phyloP scores from a whole-genome alignment of 2,329 filamentous ascomycete genomes.

The Fusarium domesticum region DNA sequence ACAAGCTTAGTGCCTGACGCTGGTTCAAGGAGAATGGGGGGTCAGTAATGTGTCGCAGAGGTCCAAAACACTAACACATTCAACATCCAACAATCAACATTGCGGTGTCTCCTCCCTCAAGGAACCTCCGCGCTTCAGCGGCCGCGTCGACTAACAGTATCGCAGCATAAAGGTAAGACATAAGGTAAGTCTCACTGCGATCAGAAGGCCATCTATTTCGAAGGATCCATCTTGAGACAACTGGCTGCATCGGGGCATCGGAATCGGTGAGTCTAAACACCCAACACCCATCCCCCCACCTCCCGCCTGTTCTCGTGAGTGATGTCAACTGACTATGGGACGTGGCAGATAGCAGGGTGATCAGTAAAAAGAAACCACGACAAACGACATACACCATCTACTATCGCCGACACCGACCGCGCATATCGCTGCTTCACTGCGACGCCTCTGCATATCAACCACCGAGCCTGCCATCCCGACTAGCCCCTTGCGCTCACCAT shows the following conservation, averaged over 20 bases:
- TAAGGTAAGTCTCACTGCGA: constrained; percentile 18
- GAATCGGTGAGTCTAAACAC: constrained; percentile 30
- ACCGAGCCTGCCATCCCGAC: not conserved
- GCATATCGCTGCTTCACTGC: not conserved
- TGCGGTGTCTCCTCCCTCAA: constrained; percentile 24
- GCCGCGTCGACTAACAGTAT: constrained; percentile 27
- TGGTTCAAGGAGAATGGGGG: constrained; percentile 29
- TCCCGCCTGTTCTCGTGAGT: constrained; percentile 18
- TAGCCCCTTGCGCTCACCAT: not conserved
- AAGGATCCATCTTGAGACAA: constrained; percentile 9
- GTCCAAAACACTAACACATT: constrained; percentile 27
- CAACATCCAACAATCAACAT: constrained; percentile 25
- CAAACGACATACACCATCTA: not conserved
- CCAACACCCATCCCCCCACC: constrained; percentile 10
- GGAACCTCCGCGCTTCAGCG: constrained; percentile 29
- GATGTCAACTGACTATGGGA: constrained; percentile 17
- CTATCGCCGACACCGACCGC: not conserved
- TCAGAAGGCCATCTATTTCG: constrained; percentile 6
- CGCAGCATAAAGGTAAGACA: constrained; percentile 21
- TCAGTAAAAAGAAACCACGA: not conserved
- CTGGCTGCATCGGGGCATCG: constrained; percentile 10
- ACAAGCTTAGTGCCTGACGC: constrained; percentile 20
- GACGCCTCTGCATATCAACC: not conserved
- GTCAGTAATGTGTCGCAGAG: constrained; percentile 29
- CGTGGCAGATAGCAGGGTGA: not conserved